phyloP scores from a whole-genome alignment of 2,329 filamentous ascomycete species.

The Aspergillus ruber region DNA sequence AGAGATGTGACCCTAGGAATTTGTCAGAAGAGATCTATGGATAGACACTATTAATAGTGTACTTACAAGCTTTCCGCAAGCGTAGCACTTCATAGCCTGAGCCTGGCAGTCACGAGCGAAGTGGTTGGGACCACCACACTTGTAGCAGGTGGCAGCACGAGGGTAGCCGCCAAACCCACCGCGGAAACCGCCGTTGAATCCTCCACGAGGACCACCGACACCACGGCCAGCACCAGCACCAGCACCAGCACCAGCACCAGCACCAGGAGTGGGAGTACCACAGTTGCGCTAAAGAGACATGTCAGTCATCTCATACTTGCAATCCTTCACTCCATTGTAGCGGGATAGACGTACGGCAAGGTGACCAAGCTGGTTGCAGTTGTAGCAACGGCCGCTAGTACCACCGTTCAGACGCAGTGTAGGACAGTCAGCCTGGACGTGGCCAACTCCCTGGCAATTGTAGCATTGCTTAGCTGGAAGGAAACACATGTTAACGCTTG shows the following conservation, averaged over 20 bases:
- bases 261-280: conserved; percentile 62
- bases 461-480: conserved; percentile 91
- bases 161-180: conserved; percentile 61
- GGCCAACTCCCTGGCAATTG: conserved; percentile 95
- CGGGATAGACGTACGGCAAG: conserved; percentile 61
- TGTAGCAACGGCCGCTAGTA: conserved; percentile 86
- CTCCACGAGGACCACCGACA: conserved; percentile 61
- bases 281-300: conserved; percentile 62
- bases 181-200: conserved; percentile 56
- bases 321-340: not conserved
- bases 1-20: conserved; percentile 68
- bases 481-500: conserved; percentile 13
- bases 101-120: conserved; percentile 98
- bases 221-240: conserved; percentile 52
- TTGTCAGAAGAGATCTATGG: not conserved
- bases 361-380: conserved; percentile 88
- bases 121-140: conserved; percentile 83
- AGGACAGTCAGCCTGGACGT: conserved; percentile 98
- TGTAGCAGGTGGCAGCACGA: conserved; percentile 61
- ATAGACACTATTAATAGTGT: not conserved
- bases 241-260: conserved; percentile 61
- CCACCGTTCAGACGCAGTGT: conserved; percentile 82
- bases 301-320: not conserved
- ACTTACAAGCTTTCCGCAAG: conserved; percentile 74
- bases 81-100: conserved; percentile 97